Conservation (phyloP, 305 asterid species). For the Ajuga reptans region DNA sequence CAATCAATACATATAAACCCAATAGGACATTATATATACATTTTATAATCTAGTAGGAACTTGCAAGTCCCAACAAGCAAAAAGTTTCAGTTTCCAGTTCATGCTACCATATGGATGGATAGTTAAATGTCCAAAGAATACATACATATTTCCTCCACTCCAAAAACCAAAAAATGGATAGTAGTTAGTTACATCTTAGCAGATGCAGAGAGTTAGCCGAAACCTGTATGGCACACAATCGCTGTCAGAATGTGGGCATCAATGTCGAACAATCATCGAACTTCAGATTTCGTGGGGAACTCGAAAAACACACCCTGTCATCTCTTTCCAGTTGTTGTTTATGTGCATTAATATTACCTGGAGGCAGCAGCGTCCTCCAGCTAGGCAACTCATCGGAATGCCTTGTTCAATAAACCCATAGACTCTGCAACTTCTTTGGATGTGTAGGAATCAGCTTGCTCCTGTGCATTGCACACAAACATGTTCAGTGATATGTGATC, state of each 20-base stretch:
- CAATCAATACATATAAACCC: not conserved
- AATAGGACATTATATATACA: not conserved
- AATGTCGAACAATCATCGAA: not conserved
- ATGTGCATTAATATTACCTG: conserved; percentile 1
- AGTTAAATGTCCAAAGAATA: conserved; percentile 13
- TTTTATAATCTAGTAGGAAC: not conserved
- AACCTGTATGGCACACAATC: conserved; percentile 9
- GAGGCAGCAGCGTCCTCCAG: conserved; percentile 7
- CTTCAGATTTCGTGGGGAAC: not conserved
- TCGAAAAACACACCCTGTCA: not conserved
- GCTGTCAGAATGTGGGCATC: not conserved
- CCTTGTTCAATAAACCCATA: conserved; percentile 71
- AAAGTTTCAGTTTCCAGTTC: not conserved
- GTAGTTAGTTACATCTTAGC: conserved; percentile 4
- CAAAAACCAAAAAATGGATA: not conserved
- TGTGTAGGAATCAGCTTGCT: conserved; percentile 74
- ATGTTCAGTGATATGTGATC: conserved; percentile 2
- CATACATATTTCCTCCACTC: conserved; percentile 21
- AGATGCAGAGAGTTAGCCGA: not conserved
- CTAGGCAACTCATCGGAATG: conserved; percentile 45
- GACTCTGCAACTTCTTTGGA: conserved; percentile 80
- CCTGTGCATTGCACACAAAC: conserved; percentile 42
- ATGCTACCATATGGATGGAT: not conserved
- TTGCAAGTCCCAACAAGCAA: not conserved
- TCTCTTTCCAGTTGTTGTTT: not conserved